Evolutionary conservation across 1,284 basidiomycete species (phyloP), one percentile per base, ranked within the genome.

Genomic region (Peniophora sp.): DNA sequence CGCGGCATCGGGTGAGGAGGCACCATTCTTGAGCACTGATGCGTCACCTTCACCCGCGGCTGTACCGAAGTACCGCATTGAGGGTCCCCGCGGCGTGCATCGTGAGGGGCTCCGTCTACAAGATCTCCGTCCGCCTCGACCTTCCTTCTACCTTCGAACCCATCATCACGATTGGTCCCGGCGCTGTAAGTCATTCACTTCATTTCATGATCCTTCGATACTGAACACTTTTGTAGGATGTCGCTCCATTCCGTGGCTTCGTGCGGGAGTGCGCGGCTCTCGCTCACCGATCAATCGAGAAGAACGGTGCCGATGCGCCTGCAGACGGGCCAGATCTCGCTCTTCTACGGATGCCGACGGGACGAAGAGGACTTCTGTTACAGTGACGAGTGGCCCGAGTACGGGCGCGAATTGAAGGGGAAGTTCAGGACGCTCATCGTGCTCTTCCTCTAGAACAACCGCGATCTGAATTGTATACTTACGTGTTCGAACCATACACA

Each of bases 151-250:
- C 96, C 96, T 3, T 97, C 96, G 14, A 93, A 92, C 65, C 96
- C 96, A 88, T 99, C 52, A 94, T 99, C 69, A 98, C 99, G 96
- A 83, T 99, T 65, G 96, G 96, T 50, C 96, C 96, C 53, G 96
- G 96, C 52, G 98, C 95, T 55, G 93, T 95, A 63, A 73, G 89
- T 79, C 34, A 43, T 25, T 22, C 3, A 19, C 45, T n/a, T n/a
- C n/a, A n/a, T n/a, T 32, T 32, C 27, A 32, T 32, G 27, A 44
- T n/a, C n/a, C n/a, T n/a, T 19, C 32, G 47, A 34, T 17, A 46
- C 49, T 55, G 10, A 55, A 51, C 50, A 41, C n/a, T 45, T 50
- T 58, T 46, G 19, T 58, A 89, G 91, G 93, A 94, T 74, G 93
- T 99, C 50, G 96, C 96, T 34, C 96, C 96, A 16, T 99, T 99